Percentiles rank a stretch among this genome's conserved stretches.
Evolutionary conservation across 1,284 basidiomycete species (phyloP).

Genomic region (Microbotryum scabiosae): DNA sequence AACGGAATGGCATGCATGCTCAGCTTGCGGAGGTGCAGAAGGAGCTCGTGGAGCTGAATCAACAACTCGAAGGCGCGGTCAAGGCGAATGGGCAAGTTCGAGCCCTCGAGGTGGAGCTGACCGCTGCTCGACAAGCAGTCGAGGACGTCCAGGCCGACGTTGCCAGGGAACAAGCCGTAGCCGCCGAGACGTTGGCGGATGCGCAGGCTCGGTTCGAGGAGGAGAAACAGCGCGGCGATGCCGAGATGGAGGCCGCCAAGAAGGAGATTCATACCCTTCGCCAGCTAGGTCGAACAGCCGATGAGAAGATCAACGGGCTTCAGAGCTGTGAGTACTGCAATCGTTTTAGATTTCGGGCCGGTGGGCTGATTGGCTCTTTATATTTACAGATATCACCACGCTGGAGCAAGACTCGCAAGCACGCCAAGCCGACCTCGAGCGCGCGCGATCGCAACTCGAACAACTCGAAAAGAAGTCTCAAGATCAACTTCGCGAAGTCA

Average conservation of each 20-base stretch:
- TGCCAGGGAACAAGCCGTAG: not conserved
- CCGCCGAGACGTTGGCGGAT: not conserved
- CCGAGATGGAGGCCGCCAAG: not conserved
- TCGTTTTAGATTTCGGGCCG: not conserved
- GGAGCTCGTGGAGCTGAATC: no score
- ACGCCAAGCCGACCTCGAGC: not conserved
- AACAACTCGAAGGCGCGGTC: no score
- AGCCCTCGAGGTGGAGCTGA: not conserved
- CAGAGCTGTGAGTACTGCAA: not conserved
- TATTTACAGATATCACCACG: not conserved
- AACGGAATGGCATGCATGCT: not conserved
- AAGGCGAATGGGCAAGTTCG: not conserved
- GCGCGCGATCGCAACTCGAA: not conserved
- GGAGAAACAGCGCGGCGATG: not conserved
- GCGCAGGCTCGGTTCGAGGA: not conserved
- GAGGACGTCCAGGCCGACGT: not conserved
- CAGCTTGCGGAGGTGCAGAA: no score
- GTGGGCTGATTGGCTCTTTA: not conserved
- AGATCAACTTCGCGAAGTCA: no score
- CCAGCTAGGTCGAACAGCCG: constrained; percentile 3
- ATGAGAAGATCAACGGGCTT: not conserved
- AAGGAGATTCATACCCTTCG: constrained; percentile 26
- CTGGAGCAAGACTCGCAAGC: not conserved
- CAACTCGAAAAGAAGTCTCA: not conserved
- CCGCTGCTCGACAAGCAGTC: not conserved